Base-by-base conservation (phyloP, 2,329 filamentous ascomycete genomes). In the Pyricularia grisea region DNA sequence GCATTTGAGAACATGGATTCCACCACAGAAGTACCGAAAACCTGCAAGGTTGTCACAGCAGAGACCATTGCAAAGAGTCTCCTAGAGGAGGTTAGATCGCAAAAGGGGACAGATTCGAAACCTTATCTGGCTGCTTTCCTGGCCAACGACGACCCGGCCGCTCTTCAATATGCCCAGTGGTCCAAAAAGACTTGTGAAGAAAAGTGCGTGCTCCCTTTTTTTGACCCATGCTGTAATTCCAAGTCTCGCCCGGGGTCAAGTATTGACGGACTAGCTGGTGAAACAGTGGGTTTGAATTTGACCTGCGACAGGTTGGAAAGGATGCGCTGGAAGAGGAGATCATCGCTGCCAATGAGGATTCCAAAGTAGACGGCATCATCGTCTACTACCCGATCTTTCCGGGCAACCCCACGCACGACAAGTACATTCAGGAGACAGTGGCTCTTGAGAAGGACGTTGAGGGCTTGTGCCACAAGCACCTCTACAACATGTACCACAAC, bases 401-500 rank as follows among this genome's bases (percentile, higher is more conserved):
- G 20, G 82, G 83, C 80, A 91, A 93, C 81, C 90, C 90, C 68
- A 86, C 88, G 31, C 93, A 97, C 79, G 95, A 99, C 80, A 91
- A 92, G 79, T 98, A 98, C 79, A 88, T 99, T 73, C 94, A 98
- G 81, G 94, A 97, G 81, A 92, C 96, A 3, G 93, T 97, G 69
- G 89, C 92, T 69, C 86, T 97, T 63, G 82, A 87, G 79, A 98
- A 99, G 81, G 95, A 99, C 76, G 94, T 99, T 73, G 95, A 99
- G 80, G 95, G 95, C 50, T 88, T 99, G 70, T 93, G 91, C 74
- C 94, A 97, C 80, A 90, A 90, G 77, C 94, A 98, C 81, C 91
- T 98, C 76, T 94, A 94, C 87, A 99, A 99, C 86, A 97, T 99
- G 94, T 99, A 98, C 82, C 92, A 97, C 84, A 99, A 99, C 82